Evolutionary conservation across 2,329 filamentous ascomycete genomes (phyloP).

Genomic region (Trichoderma simmonsii): DNA sequence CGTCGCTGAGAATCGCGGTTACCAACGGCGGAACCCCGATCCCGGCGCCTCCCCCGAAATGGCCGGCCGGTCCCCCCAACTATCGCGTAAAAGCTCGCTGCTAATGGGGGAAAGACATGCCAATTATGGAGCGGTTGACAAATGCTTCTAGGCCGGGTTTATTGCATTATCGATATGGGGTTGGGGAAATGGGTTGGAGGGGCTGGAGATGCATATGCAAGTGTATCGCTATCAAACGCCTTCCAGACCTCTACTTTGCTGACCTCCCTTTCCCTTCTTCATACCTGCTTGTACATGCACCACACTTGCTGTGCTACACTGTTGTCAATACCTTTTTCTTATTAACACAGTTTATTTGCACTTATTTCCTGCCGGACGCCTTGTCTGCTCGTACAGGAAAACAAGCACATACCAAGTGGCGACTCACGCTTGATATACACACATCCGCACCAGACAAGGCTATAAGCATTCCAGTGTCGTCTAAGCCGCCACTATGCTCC

Average conservation of each 20-base stretch:
- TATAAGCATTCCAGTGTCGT: not conserved
- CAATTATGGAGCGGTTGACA: slow-evolving; percentile 11
- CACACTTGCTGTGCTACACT: not conserved
- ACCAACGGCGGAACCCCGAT: slow-evolving; percentile 19
- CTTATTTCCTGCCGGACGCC: not conserved
- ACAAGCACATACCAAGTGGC: not conserved
- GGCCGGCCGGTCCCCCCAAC: not conserved
- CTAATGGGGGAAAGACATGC: not conserved
- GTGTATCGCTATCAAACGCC: slow-evolving; percentile 6
- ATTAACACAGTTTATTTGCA: not conserved
- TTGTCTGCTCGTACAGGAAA: not conserved
- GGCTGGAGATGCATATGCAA: not conserved
- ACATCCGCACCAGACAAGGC: not conserved
- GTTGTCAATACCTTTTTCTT: not conserved
- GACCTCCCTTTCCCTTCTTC: slow-evolving; percentile 6
- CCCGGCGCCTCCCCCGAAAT: slow-evolving; percentile 15
- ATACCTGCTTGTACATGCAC: not conserved
- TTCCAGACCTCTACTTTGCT: not conserved
- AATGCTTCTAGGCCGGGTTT: not conserved
- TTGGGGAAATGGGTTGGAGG: not conserved
- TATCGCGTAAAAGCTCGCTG: slow-evolving; percentile 7
- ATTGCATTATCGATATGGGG: slow-evolving; percentile 11
- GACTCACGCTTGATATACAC: not conserved
- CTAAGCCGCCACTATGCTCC: slow-evolving; percentile 23
- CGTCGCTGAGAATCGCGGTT: not conserved